These are phyloP conservation scores for Beauveria sp. DNA, from an alignment of 2,329 filamentous ascomycete species.

Conservation along the genomic window DNA sequence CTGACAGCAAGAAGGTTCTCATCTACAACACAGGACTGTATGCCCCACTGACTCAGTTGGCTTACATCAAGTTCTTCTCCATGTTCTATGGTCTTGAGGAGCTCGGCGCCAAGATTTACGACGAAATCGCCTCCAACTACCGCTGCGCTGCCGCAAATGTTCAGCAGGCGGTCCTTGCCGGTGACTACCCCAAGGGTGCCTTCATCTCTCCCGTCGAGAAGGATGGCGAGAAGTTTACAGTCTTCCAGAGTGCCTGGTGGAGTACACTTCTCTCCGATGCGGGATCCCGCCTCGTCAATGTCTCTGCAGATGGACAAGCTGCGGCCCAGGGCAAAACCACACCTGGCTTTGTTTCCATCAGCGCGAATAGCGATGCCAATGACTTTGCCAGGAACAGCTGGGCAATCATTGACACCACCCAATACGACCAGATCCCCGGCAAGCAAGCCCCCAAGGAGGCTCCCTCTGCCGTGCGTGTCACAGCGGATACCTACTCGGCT, in stretches of 20 bases:
- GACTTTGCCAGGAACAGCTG: conserved; percentile 4
- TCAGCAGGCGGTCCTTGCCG: conserved; percentile 2
- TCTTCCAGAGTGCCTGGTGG: conserved; percentile 11
- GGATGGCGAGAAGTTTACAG: conserved; percentile 7
- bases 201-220: conserved; percentile 6
- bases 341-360: background rate
- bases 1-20: conserved; percentile 5
- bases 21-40: conserved; percentile 9
- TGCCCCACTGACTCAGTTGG: conserved; percentile 7
- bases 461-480: background rate
- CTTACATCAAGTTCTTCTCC: conserved; percentile 12
- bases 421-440: conserved; percentile 10
- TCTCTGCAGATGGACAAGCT: background rate
- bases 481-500: background rate
- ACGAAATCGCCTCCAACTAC: conserved; percentile 6
- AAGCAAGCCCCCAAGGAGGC: background rate
- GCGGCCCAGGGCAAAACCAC: background rate
- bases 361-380: background rate
- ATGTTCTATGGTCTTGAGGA: conserved; percentile 11
- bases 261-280: conserved; percentile 2
- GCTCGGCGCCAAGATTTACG: conserved; percentile 1
- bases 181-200: background rate
- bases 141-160: conserved; percentile 9
- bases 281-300: conserved; percentile 2
- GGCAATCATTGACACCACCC: conserved; percentile 12